Base-by-base conservation (phyloP, 208 protist genomes). In the Leishmania major region DNA sequence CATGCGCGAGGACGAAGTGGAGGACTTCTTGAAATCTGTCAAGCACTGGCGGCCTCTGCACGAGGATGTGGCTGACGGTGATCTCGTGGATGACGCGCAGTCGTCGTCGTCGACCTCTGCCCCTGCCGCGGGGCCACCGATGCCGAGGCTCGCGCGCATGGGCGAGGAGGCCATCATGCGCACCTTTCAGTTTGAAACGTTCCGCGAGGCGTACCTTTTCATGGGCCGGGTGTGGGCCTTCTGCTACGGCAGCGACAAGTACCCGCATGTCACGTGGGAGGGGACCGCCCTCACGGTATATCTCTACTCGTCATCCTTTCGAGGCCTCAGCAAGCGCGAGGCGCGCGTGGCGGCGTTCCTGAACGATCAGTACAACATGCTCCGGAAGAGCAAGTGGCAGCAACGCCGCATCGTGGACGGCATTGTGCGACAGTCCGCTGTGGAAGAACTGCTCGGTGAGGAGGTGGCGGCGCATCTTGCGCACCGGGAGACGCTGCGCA, bases 311-410 rank as follows among this genome's bases (percentile, higher is more conserved):
- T 90, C 92, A 2, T 93, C 91, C 37, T 97, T 96, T 72, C 86
- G 87, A n/a, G 94, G 94, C 2, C 69, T 97, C 57, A 96, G 90
- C 84, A 92, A 91, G 71, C 92, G 94, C 17, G 92, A 97, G 89
- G 94, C 94, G 5, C 86, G 92, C 19, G 75, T 97, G 43, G 94
- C 94, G 31, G 94, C 94, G 35, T 97, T 97, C 85, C 64, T 96
- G 53, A 97, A 97, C 55, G 94, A 97, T 80, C 92, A 95, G 80
- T 95, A 90, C 84, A 96, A 96, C 88, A 95, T 97, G 92, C 75
- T 90, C 51, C 88, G 87, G 75, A 97, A 97, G 79, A 94, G 91
- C 66, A 87, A 88, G 81, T 77, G 64, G 84, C 93, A 97, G 86
- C 91, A 92, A 62, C 79, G 51, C 1, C 79, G 80, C 47, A 80